phyloP scores from a whole-genome alignment of 2,329 filamentous ascomycete species.

The Phaeosphaeriaceae sp. region DNA sequence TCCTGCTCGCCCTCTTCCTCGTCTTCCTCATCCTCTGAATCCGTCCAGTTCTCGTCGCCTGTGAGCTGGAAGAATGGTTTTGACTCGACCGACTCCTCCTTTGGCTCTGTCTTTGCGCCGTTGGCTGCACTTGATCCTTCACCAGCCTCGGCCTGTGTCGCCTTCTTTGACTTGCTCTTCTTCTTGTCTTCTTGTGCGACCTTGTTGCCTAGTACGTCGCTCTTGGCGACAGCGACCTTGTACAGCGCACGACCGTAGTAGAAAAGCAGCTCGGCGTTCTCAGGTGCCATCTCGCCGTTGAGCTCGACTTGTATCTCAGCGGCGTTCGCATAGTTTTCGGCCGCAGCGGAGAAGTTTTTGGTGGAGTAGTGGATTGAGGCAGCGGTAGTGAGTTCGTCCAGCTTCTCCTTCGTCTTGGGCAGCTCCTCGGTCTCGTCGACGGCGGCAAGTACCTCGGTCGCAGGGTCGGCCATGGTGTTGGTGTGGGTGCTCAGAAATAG shows the following conservation, averaged over 20 bases:
- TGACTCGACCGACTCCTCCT: constrained; percentile 60
- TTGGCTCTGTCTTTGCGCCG: constrained; percentile 48
- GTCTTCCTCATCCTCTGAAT: constrained; percentile 76
- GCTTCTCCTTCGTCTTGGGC: constrained; percentile 63
- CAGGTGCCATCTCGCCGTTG: constrained; percentile 88
- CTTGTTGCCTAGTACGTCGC: constrained; percentile 88
- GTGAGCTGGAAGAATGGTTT: constrained; percentile 90
- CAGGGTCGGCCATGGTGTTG: constrained; percentile 33
- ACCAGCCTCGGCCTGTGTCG: constrained; percentile 48
- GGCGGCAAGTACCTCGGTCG: constrained; percentile 25
- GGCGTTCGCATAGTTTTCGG: constrained; percentile 86
- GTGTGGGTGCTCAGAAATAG: not conserved
- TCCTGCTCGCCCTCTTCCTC: constrained; percentile 56
- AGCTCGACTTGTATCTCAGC: constrained; percentile 88
- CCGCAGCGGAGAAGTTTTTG: constrained; percentile 85
- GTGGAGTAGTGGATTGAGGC: constrained; percentile 86
- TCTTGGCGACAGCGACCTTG: constrained; percentile 92
- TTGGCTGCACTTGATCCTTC: constrained; percentile 38
- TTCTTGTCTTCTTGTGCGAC: constrained; percentile 66
- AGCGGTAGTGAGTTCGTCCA: constrained; percentile 79
- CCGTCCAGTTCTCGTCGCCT: constrained; percentile 87
- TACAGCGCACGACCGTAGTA: constrained; percentile 93
- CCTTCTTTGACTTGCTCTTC: constrained; percentile 59
- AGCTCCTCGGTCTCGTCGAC: constrained; percentile 31
- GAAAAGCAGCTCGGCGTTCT: constrained; percentile 93